These are phyloP conservation scores for Clohesyomyces aquaticus DNA, from an alignment of 495 filamentous ascomycete species.

Conservation along the genomic window DNA sequence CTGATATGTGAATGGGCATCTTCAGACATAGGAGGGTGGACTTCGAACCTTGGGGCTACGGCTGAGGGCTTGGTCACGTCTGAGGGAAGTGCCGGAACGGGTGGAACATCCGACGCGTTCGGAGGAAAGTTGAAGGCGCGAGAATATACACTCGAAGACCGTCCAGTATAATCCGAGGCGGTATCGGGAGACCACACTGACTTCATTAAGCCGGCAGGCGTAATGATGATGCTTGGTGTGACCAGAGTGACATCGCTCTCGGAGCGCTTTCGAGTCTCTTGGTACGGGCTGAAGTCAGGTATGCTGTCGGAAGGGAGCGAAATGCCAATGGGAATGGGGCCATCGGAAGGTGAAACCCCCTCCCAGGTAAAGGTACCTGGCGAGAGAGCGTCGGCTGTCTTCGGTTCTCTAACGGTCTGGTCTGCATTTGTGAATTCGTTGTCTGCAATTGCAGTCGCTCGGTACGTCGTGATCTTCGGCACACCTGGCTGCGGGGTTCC, in stretches of 20 bases:
- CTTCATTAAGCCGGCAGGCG: conserved; percentile 62
- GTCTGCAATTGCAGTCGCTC: neutral
- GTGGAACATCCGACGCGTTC: conserved; percentile 53
- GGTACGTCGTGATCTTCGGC: neutral
- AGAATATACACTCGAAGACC: conserved; percentile 72
- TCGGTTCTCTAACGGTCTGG: conserved; percentile 14
- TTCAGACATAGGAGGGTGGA: neutral
- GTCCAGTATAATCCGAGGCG: conserved; percentile 44
- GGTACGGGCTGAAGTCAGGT: conserved; percentile 46
- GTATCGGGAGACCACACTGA: conserved; percentile 65
- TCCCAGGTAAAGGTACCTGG: conserved; percentile 23
- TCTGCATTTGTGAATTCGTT: neutral
- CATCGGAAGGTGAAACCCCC: conserved; percentile 73
- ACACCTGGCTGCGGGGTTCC: conserved; percentile 29
- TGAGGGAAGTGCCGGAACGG: conserved; percentile 66
- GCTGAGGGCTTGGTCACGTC: conserved; percentile 39
- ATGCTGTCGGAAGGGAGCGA: conserved; percentile 66
- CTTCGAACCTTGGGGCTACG: neutral
- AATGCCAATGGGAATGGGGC: conserved; percentile 80
- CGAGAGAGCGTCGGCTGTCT: conserved; percentile 19
- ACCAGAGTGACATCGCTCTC: conserved; percentile 42
- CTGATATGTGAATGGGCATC: conserved; percentile 12
- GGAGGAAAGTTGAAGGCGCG: conserved; percentile 51
- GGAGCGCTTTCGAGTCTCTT: conserved; percentile 28
- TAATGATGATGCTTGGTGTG: conserved; percentile 66